A percentile compares a stretch with the other conserved stretches of the same genome.
phyloP scores from a whole-genome alignment of 495 filamentous ascomycete genomes.

The Podospora conica region DNA sequence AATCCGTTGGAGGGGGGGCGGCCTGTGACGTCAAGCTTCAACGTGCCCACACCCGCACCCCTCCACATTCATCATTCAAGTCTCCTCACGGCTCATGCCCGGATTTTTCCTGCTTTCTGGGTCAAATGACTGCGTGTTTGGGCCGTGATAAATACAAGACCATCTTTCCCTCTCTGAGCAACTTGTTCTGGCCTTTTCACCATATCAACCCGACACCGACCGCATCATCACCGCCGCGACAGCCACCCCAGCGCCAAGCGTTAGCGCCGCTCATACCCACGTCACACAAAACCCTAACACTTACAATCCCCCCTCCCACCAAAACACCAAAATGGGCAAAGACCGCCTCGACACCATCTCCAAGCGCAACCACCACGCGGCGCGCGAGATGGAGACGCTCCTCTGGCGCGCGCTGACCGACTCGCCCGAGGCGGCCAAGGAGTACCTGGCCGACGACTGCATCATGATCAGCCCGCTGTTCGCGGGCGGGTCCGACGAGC shows the following conservation, averaged over 20 bases:
- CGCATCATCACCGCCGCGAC: background rate
- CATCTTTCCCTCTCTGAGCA: background rate
- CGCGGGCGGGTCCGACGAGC: slow-evolving; percentile 8
- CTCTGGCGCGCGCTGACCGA: slow-evolving; percentile 35
- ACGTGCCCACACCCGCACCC: background rate
- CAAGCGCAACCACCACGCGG: slow-evolving; percentile 35
- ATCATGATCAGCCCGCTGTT: slow-evolving; percentile 35
- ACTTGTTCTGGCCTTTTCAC: background rate
- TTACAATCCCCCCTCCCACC: background rate
- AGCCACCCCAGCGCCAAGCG: background rate
- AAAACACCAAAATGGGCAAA: slow-evolving; percentile 21
- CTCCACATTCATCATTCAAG: too few relatives aligned
- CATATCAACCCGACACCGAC: background rate
- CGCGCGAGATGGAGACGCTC: slow-evolving; percentile 28
- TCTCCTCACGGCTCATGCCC: background rate
- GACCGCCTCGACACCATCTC: slow-evolving; percentile 32
- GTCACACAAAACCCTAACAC: slow-evolving; percentile 2
- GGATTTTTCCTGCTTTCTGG: background rate
- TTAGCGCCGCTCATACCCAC: background rate
- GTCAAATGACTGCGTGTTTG: background rate
- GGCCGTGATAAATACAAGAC: slow-evolving; percentile 5
- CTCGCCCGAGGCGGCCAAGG: slow-evolving; percentile 23
- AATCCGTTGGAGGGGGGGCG: too few relatives aligned
- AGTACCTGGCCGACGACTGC: slow-evolving; percentile 34
- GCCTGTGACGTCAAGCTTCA: background rate